Evolutionary conservation across 2,329 filamentous ascomycete species (phyloP), one percentile per base, ranked within the genome.

Genomic region (Aspergillus ustus): DNA sequence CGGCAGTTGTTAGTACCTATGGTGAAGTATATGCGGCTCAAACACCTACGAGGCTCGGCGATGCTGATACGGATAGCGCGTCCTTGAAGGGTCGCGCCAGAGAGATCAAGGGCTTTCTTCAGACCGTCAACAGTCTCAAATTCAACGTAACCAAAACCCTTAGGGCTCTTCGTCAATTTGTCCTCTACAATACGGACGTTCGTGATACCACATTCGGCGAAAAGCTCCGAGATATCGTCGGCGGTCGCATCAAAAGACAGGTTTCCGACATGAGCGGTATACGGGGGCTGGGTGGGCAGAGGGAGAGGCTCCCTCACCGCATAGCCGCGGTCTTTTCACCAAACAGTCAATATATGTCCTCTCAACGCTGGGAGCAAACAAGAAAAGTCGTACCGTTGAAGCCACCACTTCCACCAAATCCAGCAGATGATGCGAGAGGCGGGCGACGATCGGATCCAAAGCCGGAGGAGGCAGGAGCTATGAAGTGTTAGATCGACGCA

Each of bases 81-180:
- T 70, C 93, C 93, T 77, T 96, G 90, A 78, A 98, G 93, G 62
- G 87, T 88, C 63, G 87, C 84, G 71, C 92, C 91, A 72, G 93
- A 93, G 66, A 95, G 85, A 62, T 88, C 87, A 66, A 99, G 85
- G 60, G 95, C 95, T 80, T 93, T 90, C 83, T 96, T 96, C 73
- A 99, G 83, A 62, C 94, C 94, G 53, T 98, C 94, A 49, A 95
- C 82, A 55, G 88, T 89, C 68, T 85, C 88, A 73, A 99, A 99
- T 78, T 99, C 95, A 67, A 96, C 94, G 77, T 99, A 99, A 64
- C 94, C 95, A 73, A 99, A 99, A 52, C 95, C 95, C 84, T 99
- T 99, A 67, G 95, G 95, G 74, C 93, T 93, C 78, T 90, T 88
- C 75, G 95, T 91, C 77, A 97, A 85, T 75, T 94, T 95, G 80